Base-by-base conservation (phyloP, 1,284 basidiomycete species). In the Sporisorium reilianum region DNA sequence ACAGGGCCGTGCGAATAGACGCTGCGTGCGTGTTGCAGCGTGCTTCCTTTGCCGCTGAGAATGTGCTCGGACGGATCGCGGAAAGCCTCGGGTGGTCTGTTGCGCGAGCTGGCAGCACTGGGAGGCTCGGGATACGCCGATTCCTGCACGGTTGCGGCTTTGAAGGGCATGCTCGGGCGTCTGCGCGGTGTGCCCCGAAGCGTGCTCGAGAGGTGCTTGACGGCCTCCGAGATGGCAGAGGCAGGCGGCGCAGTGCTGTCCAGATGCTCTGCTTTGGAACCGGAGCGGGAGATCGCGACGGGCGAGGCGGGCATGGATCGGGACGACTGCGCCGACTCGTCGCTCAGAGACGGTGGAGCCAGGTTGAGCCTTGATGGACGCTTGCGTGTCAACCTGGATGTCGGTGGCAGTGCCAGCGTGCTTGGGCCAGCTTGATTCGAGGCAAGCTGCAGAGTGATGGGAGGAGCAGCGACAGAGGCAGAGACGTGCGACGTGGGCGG, bases 1-100 rank as follows among this genome's bases (percentile, higher is more conserved):
- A 93, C 87, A 23, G 95, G 96, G 1, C 96, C 95, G 78, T 92
- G 88, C 8, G 88, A 86, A 84, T 98, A 98, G 85, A 80, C 78
- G 40, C 69, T 75, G 26, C 80, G 64, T 5, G 80, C 80, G 45
- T 82, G 80, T 56, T 81, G 80, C 12, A 81, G 59, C 8, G 79
- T 80, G 48, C 77, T 79, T 23, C 80, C 80, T 40, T 78, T 74
- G 49, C 80, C 80, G 50, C 77, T 79, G 28, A 81, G 63, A 36
- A 80, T 80, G 61, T 81, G 79, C 45, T 81, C 79, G 0, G 79
- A 80, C 3, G 80, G 80, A 56, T 81, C 80, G 30, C 77, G 71
- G 34, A 63, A 81, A 3, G 75, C 72, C 46, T 79, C 74, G 12
- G 80, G 80, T 36, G 67, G 74, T 32, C 65, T 40, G n/a, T 9